phyloP scores from a whole-genome alignment of 2,329 filamentous ascomycete species.

The Paraphaeosphaeria sporulosa region DNA sequence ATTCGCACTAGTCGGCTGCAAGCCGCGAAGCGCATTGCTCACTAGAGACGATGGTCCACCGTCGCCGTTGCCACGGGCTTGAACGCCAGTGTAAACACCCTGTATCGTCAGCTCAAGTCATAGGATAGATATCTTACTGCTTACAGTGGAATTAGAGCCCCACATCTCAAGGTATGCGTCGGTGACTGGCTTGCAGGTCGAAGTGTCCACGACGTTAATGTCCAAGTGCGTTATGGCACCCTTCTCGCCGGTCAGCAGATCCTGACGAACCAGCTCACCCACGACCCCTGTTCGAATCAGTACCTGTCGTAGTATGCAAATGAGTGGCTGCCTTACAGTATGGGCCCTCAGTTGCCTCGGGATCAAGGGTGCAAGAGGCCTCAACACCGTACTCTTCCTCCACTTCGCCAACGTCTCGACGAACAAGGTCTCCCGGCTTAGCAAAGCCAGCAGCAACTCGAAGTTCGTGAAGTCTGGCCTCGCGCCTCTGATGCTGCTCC shows the following conservation, averaged over 20 bases:
- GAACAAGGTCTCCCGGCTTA: conserved; percentile 37
- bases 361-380: conserved; percentile 43
- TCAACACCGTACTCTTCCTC: conserved; percentile 35
- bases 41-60: conserved; percentile 33
- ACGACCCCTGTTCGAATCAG: conserved; percentile 45
- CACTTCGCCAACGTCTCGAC: conserved; percentile 37
- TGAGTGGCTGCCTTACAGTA: conserved; percentile 35
- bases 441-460: conserved; percentile 47
- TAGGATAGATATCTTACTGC: neutral
- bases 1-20: conserved; percentile 56
- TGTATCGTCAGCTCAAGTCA: conserved; percentile 17
- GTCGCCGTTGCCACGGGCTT: conserved; percentile 45
- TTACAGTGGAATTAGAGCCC: conserved; percentile 43
- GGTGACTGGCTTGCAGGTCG: conserved; percentile 60
- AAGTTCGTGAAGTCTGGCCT: conserved; percentile 47
- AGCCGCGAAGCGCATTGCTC: conserved; percentile 56
- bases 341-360: conserved; percentile 43
- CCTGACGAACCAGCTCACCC: conserved; percentile 59
- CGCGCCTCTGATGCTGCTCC: conserved; percentile 48
- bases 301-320: neutral
- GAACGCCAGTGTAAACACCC: conserved; percentile 59
- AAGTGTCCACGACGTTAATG: conserved; percentile 62
- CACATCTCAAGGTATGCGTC: conserved; percentile 62
- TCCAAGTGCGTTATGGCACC: conserved; percentile 61
- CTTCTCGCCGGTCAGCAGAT: conserved; percentile 58